Conservation (phyloP, 83 land plant genomes). For the Diphasiastrum complanatum region DNA sequence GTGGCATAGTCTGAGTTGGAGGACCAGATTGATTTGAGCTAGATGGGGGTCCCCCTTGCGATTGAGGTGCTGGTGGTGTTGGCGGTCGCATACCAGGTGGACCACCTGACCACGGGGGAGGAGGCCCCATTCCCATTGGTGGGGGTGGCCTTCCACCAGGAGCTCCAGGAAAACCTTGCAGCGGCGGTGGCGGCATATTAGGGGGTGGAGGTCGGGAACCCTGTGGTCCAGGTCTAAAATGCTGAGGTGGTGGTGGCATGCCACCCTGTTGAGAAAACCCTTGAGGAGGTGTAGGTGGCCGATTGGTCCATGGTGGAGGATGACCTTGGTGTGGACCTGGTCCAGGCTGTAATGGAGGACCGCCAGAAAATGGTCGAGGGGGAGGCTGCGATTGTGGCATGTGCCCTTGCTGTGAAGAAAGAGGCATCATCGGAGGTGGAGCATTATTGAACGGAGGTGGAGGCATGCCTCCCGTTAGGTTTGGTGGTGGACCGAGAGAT, state of each 20-base stretch:
- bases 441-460: conserved; percentile 63
- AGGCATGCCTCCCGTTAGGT: conserved; percentile 18
- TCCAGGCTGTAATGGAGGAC: conserved; percentile 44
- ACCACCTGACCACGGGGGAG: no score
- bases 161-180: conserved; percentile 30
- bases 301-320: conserved; percentile 23
- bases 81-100: no score
- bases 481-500: conserved; percentile 24
- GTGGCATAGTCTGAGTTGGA: conserved; percentile 19
- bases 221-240: conserved; percentile 36
- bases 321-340: conserved; percentile 24
- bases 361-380: conserved; percentile 26
- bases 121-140: conserved; percentile 38
- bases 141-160: conserved; percentile 45
- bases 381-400: conserved; percentile 39
- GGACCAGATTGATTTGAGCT: conserved; percentile 12
- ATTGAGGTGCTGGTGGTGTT: no score
- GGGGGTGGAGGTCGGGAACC: conserved; percentile 36
- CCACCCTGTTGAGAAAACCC: neutral
- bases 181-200: conserved; percentile 65
- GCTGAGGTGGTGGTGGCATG: conserved; percentile 14
- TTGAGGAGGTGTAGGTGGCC: conserved; percentile 4
- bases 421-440: conserved; percentile 15
- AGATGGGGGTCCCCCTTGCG: conserved; percentile 21
- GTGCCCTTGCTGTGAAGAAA: conserved; percentile 20